Evolutionary conservation across 2,329 filamentous ascomycete genomes (phyloP), one percentile per base, ranked within the genome.

Genomic region (Nannizziopsis barbatae): DNA sequence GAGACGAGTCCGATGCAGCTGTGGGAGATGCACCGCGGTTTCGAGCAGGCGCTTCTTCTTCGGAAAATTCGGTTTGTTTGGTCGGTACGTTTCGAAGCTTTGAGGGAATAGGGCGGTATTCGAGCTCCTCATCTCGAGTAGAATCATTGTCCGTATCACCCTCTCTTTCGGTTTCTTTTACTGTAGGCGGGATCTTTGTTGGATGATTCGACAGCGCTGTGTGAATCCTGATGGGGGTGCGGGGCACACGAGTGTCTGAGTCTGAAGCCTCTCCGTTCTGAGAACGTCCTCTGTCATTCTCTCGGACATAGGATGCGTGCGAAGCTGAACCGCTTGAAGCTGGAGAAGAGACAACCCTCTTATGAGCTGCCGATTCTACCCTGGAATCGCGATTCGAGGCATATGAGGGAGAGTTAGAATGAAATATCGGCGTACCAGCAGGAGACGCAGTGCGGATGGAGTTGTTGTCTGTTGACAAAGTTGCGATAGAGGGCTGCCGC

Each of bases 401-500:
- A 18, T 41, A 41, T 14, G 9, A 2, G 27, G 8, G 45, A 4
- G 44, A 6, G 5, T 12, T 32, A 22, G 35, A 41, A 27, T 47
- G n/a, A 5, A 35, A 18, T 1, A 8, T 35, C 6, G 22, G 17
- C 15, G 45, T 15, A 22, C 27, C 45, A 1, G 14, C 30, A 11
- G 45, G 45, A 7, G 46, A 48, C n/a, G 38, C 22, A 5, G 46
- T 43, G 5, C 40, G 46, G 37, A 43, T 38, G 10, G 46, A 43
- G 11, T 33, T 15, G 30, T 17, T 32, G 31, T 48, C 46, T 18
- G 46, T 31, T 30, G 32, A 14, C 12, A 51, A n/a, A 14, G 15
- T 51, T 20, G 38, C 40, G 14, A 43, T 35, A 11, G 57, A 58
- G 4, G 57, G 56, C 15, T 57, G 56, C 27, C 51, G 61, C 4